Base-by-base conservation (phyloP, 495 filamentous ascomycete species). In the Neurospora discreta region DNA sequence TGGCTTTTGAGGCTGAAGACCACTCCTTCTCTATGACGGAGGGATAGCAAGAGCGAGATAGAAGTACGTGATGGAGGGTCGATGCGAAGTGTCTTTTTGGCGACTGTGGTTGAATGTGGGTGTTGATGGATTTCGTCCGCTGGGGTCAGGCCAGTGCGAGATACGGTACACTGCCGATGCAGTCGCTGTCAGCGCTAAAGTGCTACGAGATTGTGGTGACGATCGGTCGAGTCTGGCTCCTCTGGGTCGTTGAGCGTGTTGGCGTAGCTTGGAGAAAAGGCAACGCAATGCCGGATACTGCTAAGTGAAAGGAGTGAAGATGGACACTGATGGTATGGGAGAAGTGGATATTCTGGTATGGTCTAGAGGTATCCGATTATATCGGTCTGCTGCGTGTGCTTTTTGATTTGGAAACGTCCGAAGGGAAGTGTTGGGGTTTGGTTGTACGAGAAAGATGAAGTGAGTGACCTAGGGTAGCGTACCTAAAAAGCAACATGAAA, bases 1-100 rank as follows among this genome's bases (percentile, higher is more conserved):
- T 86, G 43, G 73, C 71, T 70, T 65, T 71, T 71, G 74, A 38
- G 44, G 58, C 67, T 71, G n/a, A 39, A 23, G 18, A 41, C 46
- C 7, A 44, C 30, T 39, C 33, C 36, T 39, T 41, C 39, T 20
- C 43, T n/a, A 44, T 67, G 58, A 58, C 38, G 40, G 46, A 46
- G n/a, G 16, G 43, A 39, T 39, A 39, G 20, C 23, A 7, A n/a
- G 20, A 33, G n/a, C n/a, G n/a, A n/a, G 23, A 41, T 68, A 41
- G 26, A 41, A 39, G 41, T 26, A 38, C 15, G 43, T 70, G 39
- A 44, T 20, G 52, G 23, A 36, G 42, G 16, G 41, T 44, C 69
- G 33, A 71, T 23, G 42, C 65, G 18, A 8, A 5, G 33, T 5
- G 33, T 36, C 38, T 71, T 13, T 60, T 13, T 60, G 52, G 26